These are phyloP conservation scores for Euryodendron excelsum DNA, from an alignment of 148 eudicot genomes.

Conservation along the genomic window DNA sequence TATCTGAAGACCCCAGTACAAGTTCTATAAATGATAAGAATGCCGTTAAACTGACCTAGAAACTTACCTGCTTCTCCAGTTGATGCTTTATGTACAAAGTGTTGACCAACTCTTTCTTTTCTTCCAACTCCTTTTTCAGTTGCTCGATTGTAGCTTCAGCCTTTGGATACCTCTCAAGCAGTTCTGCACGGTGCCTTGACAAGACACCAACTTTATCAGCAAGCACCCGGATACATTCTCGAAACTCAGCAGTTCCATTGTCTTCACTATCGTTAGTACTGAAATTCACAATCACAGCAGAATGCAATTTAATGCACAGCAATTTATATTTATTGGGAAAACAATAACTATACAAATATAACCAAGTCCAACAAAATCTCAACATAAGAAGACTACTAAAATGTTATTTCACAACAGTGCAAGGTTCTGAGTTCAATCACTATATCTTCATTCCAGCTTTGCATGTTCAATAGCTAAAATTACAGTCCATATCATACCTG, in stretches of 20 bases:
- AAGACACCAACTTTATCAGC: slow-evolving; percentile 84
- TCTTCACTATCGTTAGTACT: slow-evolving; percentile 73
- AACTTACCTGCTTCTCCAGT: slow-evolving; percentile 81
- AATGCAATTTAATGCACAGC: neutral
- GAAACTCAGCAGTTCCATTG: slow-evolving; percentile 66
- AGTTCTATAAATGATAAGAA: neutral
- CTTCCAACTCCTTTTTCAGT: slow-evolving; percentile 74
- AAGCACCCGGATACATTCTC: slow-evolving; percentile 69
- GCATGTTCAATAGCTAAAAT: no score
- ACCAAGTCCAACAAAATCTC: neutral
- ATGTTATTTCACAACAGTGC: no score
- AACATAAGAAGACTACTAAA: neutral
- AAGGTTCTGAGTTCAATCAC: no score
- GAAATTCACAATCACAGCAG: slow-evolving; percentile 20
- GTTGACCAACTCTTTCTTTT: slow-evolving; percentile 75
- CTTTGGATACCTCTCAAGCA: slow-evolving; percentile 70
- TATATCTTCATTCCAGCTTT: no score
- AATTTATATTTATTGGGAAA: neutral
- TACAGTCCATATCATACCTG: no score
- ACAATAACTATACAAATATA: neutral
- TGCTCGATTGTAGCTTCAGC: slow-evolving; percentile 60
- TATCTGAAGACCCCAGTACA: neutral
- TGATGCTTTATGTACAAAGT: slow-evolving; percentile 79
- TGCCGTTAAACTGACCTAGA: neutral
- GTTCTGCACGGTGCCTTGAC: slow-evolving; percentile 79